Evolutionary conservation across 257 asterid genomes (phyloP), one percentile per base, ranked within the genome.

Genomic region (Fraxinus pennsylvanica): DNA sequence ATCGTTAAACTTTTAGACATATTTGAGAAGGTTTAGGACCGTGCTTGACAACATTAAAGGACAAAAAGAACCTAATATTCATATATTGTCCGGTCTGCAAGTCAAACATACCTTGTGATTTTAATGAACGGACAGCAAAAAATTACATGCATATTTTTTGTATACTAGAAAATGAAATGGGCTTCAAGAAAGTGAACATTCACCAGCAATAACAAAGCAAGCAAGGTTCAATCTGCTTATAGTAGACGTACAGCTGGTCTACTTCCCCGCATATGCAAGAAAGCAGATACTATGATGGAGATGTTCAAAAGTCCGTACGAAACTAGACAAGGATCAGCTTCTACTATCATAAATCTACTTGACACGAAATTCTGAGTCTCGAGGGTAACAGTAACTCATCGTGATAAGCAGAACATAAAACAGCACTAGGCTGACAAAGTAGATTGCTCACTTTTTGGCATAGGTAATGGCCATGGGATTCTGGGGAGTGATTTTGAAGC

Each of bases 401-500:
- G 72, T 29, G 21, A 66, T 67, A 81, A 45, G 73, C 76, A n/a
- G 29, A 65, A 21, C 71, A 27, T 61, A 76, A 61, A 66, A 69
- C 78, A 36, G 21, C 33, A 17, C 10, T 6, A 4, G 2, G 71
- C 36, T 19, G 59, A 22, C 21, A 65, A 41, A 73, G 47, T 32
- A 63, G 10, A 25, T 43, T 72, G 19, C 59, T 77, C 83, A 96
- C 77, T 96, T 96, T 79, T 96, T 96, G 78, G 98, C 98, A 81
- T 87, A 96, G 19, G 94, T 79, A 81, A 96, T 89, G 75, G 91
- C 88, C 99, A 96, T 96, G 74, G 99, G 96, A 82, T 96, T 91
- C 79, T 92, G 93, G 47, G 98, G 86, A 57, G 91, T 90, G 82
- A 96, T 91, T 84, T 88, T 93, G 92, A 96, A 96, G 86, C 97